These are phyloP conservation scores for Colletotrichum australisinense DNA, from an alignment of 2,329 filamentous ascomycete genomes.

Conservation along the genomic window DNA sequence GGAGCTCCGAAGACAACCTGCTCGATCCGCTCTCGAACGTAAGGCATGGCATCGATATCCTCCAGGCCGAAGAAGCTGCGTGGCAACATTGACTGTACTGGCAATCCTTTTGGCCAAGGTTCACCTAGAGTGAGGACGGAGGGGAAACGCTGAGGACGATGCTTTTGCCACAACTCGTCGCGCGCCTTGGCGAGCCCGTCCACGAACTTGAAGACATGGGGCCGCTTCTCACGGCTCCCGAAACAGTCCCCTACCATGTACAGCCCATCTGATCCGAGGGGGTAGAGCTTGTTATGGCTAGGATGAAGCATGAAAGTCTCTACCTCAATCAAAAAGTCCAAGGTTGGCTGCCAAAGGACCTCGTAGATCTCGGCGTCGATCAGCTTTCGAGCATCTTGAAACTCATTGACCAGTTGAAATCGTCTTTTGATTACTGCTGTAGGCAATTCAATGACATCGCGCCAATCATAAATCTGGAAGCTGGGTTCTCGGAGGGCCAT, in stretches of 20 bases:
- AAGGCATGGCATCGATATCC: neutral
- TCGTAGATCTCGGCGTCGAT: neutral
- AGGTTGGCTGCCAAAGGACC: conserved; percentile 4
- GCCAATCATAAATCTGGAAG: conserved; percentile 12
- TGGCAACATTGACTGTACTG: conserved; percentile 1
- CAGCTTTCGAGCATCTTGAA: neutral
- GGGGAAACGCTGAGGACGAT: conserved; percentile 9
- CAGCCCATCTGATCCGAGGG: neutral
- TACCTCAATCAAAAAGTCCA: neutral
- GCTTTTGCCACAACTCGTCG: neutral
- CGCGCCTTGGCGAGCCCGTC: conserved; percentile 4
- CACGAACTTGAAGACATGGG: neutral
- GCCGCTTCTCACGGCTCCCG: neutral
- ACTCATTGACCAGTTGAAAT: neutral
- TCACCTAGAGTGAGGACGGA: neutral
- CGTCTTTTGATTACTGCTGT: neutral
- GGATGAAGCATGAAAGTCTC: neutral
- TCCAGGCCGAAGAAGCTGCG: neutral
- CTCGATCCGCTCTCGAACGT: neutral
- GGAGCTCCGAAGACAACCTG: neutral
- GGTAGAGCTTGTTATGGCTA: neutral
- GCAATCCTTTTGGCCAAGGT: conserved; percentile 5
- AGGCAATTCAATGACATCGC: neutral
- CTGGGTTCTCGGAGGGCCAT: conserved; percentile 12
- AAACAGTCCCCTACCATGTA: neutral